Base-by-base conservation (phyloP, 176 grass and related monocot genomes). In the Puya raimondii region DNA sequence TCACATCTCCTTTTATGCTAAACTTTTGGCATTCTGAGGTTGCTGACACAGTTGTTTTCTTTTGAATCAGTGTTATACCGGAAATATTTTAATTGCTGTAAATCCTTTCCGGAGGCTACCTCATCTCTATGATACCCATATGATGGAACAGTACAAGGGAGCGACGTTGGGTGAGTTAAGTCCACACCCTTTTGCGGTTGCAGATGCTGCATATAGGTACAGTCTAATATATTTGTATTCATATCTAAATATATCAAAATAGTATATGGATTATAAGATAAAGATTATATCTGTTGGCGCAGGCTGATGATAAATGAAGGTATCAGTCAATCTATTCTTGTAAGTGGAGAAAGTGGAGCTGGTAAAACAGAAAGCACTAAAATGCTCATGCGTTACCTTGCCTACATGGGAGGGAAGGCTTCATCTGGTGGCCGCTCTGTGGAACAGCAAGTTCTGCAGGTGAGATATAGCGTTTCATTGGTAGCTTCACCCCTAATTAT, bases 361-460 rank as follows among this genome's bases (percentile, higher is more conserved):
- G 92, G 92, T 70, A 96, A 96, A 89, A 96, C 92, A 59, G 92
- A 96, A 85, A 91, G 85, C 72, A 96, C 92, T 23, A 96, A 96
- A 79, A 89, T 96, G 92, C 87, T 96, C 66, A 96, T 96, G 92
- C 85, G 88, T 3, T 96, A 91, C 77, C 88, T 96, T 80, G 92
- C 92, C n/a, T 87, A 85, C 74, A 89, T 96, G 92, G 92, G 92
- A 66, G 92, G 92, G 51, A 91, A 89, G 70, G 78, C 83, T 66
- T 83, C 66, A 74, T 69, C 78, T 53, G 88, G 86, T 75, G 92
- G 83, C 10, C 72, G 88, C 72, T 86, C 92, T 0, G 92, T 96
- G 53, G 92, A 96, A 70, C 90, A 91, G 63, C 92, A 96, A 91
- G 88, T 96, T 54, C 85, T 96, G 77, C 85, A 96, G 86, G 91